Percentiles rank a stretch among this genome's conserved stretches.
Conservation (phyloP, 2,329 filamentous ascomycete species). For the Bipolaris bicolor region DNA sequence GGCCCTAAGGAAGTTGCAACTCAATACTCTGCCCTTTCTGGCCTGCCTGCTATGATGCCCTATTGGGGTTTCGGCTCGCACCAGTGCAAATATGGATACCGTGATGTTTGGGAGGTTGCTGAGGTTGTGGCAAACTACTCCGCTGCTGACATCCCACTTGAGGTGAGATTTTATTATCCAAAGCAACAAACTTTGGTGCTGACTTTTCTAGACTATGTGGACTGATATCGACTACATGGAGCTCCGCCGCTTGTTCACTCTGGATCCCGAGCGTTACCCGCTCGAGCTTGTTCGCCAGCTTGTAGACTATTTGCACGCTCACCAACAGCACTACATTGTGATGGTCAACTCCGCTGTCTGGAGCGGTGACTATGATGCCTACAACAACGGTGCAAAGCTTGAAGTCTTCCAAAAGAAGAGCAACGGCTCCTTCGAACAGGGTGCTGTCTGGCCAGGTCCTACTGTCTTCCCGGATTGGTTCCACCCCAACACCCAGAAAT, state of each 20-base stretch:
- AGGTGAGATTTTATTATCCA: slow-evolving; percentile 18
- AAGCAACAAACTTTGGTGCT: neutral
- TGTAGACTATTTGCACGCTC: slow-evolving; percentile 68
- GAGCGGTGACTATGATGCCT: slow-evolving; percentile 57
- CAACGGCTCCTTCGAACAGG: slow-evolving; percentile 64
- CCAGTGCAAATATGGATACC: slow-evolving; percentile 58
- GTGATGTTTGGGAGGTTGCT: slow-evolving; percentile 67
- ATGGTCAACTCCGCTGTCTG: slow-evolving; percentile 77
- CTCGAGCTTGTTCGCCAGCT: slow-evolving; percentile 67
- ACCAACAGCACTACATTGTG: slow-evolving; percentile 73
- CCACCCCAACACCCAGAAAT: slow-evolving; percentile 64
- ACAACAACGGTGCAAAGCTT: slow-evolving; percentile 65
- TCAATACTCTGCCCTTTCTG: slow-evolving; percentile 57
- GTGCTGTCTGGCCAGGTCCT: slow-evolving; percentile 79
- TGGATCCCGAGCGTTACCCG: slow-evolving; percentile 69
- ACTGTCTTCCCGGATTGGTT: slow-evolving; percentile 81
- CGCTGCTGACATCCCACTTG: slow-evolving; percentile 63
- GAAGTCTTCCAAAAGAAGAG: slow-evolving; percentile 58
- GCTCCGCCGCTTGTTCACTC: slow-evolving; percentile 64
- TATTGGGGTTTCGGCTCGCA: slow-evolving; percentile 61
- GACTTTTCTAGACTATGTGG: slow-evolving; percentile 68
- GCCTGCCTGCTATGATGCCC: slow-evolving; percentile 56
- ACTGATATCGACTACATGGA: slow-evolving; percentile 76
- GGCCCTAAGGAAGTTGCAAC: slow-evolving; percentile 54
- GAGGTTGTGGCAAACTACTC: slow-evolving; percentile 72